Base-by-base conservation (phyloP, 1,284 basidiomycete species). In the Ceratorhiza oryzae-sativae region DNA sequence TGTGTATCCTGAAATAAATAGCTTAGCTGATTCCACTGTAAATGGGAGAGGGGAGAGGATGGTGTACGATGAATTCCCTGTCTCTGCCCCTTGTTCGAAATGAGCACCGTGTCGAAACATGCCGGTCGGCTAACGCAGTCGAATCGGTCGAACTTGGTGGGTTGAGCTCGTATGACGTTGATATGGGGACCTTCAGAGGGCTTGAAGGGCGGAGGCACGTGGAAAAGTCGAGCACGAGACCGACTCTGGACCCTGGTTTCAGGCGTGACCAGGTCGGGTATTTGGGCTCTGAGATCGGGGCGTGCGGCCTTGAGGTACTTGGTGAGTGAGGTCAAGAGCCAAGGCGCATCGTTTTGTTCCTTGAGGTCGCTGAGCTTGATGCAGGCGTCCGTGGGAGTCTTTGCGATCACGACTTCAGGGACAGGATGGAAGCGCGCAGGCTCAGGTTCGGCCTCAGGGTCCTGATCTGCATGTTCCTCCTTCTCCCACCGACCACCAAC, bases 121-220 rank as follows among this genome's bases (percentile, higher is more conserved):
- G 71, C 32, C 5, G 48, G 59, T 9, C 42, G 41, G 59, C n/a
- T 45, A 10, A 60, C 56, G 25, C 56, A 36, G 6, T 59, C 36
- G 27, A 61, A 61, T 3, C 4, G 13, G 25, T 61, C 59, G 13
- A 32, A 18, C 13, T 30, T 61, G 20, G 8, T 32, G 3, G 56
- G 67, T 6, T 30, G n/a, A 3, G 67, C 67, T 13, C 45, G 67
- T 2, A 71, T 39, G 13, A 59, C 23, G 12, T 71, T 25, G 23
- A 42, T 1, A 3, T 49, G 18, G 2, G 39, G 25, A 1, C 42
- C 67, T 39, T 71, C 45, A 10, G 55, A 48, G 0, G 55, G 56
- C 10, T 71, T 71, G 45, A 49, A 60, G 3, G 56, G 67, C 18
- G 67, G 45, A 15, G 65, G 65, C 1, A 42, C 1, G 23, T 68